Percentiles rank a stretch among this genome's conserved stretches.
These are phyloP conservation scores for Leccinum olivaceopallidum DNA, from an alignment of 768 basidiomycete species.

Conservation along the genomic window DNA sequence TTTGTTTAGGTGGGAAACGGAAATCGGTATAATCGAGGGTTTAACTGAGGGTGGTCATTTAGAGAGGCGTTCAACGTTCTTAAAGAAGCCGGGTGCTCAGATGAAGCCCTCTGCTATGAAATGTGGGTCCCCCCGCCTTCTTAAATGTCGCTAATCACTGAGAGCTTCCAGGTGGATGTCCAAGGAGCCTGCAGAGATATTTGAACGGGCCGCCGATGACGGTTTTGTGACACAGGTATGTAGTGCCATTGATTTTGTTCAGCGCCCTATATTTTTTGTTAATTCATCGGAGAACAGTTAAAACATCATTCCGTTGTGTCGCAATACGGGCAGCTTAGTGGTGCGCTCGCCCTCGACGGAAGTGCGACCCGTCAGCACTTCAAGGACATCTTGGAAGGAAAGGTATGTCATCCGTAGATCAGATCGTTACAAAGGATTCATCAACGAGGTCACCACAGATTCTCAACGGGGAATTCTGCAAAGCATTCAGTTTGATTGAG, in stretches of 20 bases:
- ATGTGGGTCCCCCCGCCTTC: constrained; percentile 41
- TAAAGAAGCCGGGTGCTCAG: constrained; percentile 64
- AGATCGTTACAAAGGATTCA: background rate
- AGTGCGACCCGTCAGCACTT: constrained; percentile 50
- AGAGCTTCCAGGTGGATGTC: constrained; percentile 60
- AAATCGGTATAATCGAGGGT: background rate
- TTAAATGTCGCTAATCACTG: background rate
- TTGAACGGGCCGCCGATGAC: constrained; percentile 66
- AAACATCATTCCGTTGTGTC: constrained; percentile 63
- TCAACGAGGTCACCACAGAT: constrained; percentile 37
- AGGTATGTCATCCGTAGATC: constrained; percentile 33
- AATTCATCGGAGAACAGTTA: constrained; percentile 36
- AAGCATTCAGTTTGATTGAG: constrained; percentile 56
- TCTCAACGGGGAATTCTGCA: constrained; percentile 58
- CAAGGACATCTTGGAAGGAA: constrained; percentile 57
- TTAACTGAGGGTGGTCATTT: background rate
- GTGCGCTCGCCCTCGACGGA: constrained; percentile 57
- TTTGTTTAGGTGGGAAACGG: constrained; percentile 49
- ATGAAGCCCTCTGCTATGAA: constrained; percentile 66
- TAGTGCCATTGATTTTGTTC: background rate
- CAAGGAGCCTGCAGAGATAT: constrained; percentile 68
- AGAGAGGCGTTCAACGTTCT: constrained; percentile 63
- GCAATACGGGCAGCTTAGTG: constrained; percentile 62
- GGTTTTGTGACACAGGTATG: constrained; percentile 59
- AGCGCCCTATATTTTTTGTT: background rate